Evolutionary conservation across 73 alveolate species (phyloP).

Genomic region (Vitrella brassicaformis): DNA sequence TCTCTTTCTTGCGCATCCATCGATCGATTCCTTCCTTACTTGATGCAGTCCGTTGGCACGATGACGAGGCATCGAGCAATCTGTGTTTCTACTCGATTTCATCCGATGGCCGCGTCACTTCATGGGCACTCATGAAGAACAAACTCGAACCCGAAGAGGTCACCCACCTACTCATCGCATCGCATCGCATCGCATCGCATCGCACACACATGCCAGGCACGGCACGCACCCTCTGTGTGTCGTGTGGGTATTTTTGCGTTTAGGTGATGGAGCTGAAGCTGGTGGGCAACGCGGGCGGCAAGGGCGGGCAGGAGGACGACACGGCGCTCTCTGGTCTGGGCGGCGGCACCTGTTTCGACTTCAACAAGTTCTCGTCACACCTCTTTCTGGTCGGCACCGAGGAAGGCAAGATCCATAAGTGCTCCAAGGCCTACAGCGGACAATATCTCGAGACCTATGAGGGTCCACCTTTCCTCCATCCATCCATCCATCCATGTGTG

Average conservation of each 20-base stretch:
- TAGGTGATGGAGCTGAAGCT: slow-evolving; percentile 25
- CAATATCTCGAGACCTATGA: slow-evolving; percentile 41
- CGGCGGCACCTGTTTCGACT: slow-evolving; percentile 98
- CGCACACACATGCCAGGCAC: too few species aligned
- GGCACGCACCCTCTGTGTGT: too few species aligned
- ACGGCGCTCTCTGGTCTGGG: slow-evolving; percentile 94
- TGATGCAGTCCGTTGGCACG: slow-evolving; percentile 53
- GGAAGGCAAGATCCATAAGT: slow-evolving; percentile 97
- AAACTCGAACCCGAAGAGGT: slow-evolving; percentile 84
- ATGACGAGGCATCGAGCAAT: slow-evolving; percentile 71
- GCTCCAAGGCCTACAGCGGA: slow-evolving; percentile 77
- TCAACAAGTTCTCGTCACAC: slow-evolving; percentile 76
- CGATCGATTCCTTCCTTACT: background rate
- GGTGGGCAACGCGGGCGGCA: background rate
- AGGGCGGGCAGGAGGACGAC: background rate
- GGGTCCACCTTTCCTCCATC: slow-evolving; percentile 1
- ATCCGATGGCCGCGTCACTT: slow-evolving; percentile 98
- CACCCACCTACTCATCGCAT: too few species aligned
- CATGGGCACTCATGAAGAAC: slow-evolving; percentile 89
- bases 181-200: too few species aligned
- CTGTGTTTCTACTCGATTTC: slow-evolving; percentile 86
- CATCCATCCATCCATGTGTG: background rate
- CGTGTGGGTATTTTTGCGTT: too few species aligned
- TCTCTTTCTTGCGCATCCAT: background rate
- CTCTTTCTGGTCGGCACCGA: slow-evolving; percentile 98